phyloP scores from a whole-genome alignment of 345 rosid species.

The Sisymbrium altissimum region DNA sequence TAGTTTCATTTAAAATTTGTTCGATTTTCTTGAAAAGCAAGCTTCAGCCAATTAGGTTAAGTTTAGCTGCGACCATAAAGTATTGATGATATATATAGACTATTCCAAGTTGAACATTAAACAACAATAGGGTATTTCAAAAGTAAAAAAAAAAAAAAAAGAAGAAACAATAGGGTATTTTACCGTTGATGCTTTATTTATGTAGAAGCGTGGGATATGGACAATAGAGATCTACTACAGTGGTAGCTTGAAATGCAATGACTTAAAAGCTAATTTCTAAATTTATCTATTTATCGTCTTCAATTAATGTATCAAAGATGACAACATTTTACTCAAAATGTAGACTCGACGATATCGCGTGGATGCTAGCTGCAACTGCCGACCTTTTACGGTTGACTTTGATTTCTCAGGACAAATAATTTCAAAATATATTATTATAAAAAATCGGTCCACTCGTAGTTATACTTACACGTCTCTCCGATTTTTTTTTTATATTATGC shows the following conservation, averaged over 20 bases:
- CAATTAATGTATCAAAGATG: not conserved
- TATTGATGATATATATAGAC: not conserved
- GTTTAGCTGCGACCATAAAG: conserved; percentile 1
- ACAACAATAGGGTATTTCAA: not conserved
- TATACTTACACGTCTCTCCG: conserved; percentile 20
- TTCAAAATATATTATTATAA: not conserved
- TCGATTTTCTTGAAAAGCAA: not conserved
- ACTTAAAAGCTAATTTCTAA: not conserved
- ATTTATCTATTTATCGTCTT: not conserved
- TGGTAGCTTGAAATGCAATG: not conserved
- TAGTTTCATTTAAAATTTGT: not conserved
- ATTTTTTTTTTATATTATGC: not conserved
- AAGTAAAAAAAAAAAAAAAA: not conserved
- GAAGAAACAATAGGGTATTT: not conserved
- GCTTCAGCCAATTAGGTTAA: not conserved
- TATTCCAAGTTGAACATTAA: not conserved
- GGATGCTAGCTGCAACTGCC: conserved; percentile 30
- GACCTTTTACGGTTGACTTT: conserved; percentile 32
- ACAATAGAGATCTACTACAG: not conserved
- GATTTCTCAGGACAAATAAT: not conserved
- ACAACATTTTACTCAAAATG: conserved; percentile 13
- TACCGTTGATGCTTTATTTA: not conserved
- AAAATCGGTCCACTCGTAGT: not conserved
- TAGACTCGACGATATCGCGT: conserved; percentile 25
- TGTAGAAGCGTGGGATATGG: conserved; percentile 1